Conservation (phyloP, 306 rosid genomes). For the Styphnolobium japonicum region DNA sequence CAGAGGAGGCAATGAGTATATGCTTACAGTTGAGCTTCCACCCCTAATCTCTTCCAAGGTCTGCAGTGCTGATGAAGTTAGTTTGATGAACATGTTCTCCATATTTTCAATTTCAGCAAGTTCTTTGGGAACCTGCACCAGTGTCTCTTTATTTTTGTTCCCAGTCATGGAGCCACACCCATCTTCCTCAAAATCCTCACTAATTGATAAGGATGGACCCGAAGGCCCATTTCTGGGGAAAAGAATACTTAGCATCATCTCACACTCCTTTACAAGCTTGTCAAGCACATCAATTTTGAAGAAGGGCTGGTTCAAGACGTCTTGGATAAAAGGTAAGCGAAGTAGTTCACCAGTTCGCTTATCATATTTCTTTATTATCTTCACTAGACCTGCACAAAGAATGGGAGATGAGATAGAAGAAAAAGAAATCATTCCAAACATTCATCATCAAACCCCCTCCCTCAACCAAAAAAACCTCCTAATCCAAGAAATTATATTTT, state of each 20-base stretch:
- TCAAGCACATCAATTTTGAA: conserved; percentile 53
- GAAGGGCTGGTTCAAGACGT: conserved; percentile 62
- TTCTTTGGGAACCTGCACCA: conserved; percentile 43
- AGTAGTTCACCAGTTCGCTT: conserved; percentile 60
- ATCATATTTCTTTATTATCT: conserved; percentile 67
- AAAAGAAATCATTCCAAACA: conserved; percentile 5
- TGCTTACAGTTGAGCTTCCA: conserved; percentile 55
- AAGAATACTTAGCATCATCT: conserved; percentile 37
- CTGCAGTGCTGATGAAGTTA: conserved; percentile 47
- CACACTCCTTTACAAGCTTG: conserved; percentile 60
- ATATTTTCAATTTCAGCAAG: conserved; percentile 50
- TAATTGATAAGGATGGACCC: neutral
- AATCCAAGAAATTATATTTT: neutral
- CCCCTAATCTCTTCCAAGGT: conserved; percentile 51
- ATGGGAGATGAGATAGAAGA: neutral
- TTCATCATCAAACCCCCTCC: neutral
- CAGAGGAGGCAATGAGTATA: conserved; percentile 53
- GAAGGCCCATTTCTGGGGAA: conserved; percentile 39
- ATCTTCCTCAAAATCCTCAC: conserved; percentile 14
- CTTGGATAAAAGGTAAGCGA: conserved; percentile 55
- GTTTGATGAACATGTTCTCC: conserved; percentile 51
- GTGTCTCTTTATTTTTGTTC: conserved; percentile 26
- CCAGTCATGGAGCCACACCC: conserved; percentile 18
- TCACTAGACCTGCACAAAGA: conserved; percentile 40
- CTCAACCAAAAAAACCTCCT: no score